phyloP scores from a whole-genome alignment of 352 stramenopile genomes.

The Phytopythium oedochilum region DNA sequence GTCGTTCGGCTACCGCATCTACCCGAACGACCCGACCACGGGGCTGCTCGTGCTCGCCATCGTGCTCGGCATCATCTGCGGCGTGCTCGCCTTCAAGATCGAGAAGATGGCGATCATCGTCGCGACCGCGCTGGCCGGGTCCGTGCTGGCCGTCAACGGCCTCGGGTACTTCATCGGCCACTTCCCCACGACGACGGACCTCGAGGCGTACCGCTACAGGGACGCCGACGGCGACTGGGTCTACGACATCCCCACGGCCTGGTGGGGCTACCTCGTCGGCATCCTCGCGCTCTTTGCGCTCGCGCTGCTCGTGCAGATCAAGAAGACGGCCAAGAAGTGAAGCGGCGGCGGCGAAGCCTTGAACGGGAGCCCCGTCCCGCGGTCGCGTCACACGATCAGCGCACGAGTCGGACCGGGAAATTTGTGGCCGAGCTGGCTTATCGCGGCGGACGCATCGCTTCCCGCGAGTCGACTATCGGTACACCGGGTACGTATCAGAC shows the following conservation, averaged over 20 bases:
- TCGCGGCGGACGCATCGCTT: too few relatives aligned
- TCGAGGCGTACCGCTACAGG: constrained; percentile 33
- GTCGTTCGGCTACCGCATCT: constrained; percentile 46
- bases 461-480: too few relatives aligned
- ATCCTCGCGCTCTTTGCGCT: constrained; percentile 40
- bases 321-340: constrained; percentile 41
- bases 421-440: too few relatives aligned
- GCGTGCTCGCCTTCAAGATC: constrained; percentile 37
- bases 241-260: constrained; percentile 43
- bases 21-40: constrained; percentile 34
- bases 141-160: constrained; percentile 37
- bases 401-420: too few relatives aligned
- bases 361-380: background rate
- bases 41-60: constrained; percentile 39
- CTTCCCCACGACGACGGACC: constrained; percentile 33
- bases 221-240: constrained; percentile 25
- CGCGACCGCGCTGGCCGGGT: constrained; percentile 52
- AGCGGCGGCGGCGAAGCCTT: background rate
- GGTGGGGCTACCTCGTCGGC: constrained; percentile 45
- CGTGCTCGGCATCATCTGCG: constrained; percentile 35
- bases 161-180: constrained; percentile 58
- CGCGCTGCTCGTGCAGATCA: constrained; percentile 48
- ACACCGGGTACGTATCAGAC: too few relatives aligned
- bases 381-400: too few relatives aligned
- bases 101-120: constrained; percentile 44